Evolutionary conservation across 108 stramenopile genomes (phyloP).

Genomic region (Hondaea fermentalgiana): DNA sequence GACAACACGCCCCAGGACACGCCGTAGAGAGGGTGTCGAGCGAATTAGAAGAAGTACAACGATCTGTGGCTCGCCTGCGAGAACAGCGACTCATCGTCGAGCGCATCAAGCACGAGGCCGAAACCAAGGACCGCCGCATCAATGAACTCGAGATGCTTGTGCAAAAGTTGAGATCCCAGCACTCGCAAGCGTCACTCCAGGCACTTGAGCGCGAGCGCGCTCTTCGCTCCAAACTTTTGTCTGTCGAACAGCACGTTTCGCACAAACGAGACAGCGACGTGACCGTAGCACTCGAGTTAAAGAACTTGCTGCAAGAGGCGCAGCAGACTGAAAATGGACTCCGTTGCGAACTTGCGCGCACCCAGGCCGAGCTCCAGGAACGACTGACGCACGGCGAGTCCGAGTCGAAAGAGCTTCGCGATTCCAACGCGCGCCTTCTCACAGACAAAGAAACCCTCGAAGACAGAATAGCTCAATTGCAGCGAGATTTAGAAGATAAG

Average conservation of each 20-base stretch:
- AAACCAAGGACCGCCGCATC: neutral
- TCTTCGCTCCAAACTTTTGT: neutral
- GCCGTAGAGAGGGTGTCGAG: neutral
- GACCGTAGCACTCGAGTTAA: neutral
- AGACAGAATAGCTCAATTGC: neutral
- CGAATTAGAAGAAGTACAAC: neutral
- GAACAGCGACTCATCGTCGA: neutral
- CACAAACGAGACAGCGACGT: neutral
- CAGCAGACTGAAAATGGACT: neutral
- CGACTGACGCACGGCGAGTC: neutral
- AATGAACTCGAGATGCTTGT: neutral
- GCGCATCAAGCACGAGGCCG: neutral
- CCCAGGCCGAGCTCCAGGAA: neutral
- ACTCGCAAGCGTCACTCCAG: neutral
- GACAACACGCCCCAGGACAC: neutral
- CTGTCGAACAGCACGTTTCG: neutral
- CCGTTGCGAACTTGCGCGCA: neutral
- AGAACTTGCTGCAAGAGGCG: neutral
- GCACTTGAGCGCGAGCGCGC: conserved; percentile 6
- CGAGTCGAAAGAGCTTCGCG: neutral
- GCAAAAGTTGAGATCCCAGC: neutral
- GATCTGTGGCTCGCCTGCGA: neutral
- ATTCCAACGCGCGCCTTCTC: neutral
- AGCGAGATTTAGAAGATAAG: neutral
- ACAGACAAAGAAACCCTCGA: neutral